These are phyloP conservation scores for Tuber melanosporum DNA, from an alignment of 495 filamentous ascomycete genomes.

Conservation along the genomic window DNA sequence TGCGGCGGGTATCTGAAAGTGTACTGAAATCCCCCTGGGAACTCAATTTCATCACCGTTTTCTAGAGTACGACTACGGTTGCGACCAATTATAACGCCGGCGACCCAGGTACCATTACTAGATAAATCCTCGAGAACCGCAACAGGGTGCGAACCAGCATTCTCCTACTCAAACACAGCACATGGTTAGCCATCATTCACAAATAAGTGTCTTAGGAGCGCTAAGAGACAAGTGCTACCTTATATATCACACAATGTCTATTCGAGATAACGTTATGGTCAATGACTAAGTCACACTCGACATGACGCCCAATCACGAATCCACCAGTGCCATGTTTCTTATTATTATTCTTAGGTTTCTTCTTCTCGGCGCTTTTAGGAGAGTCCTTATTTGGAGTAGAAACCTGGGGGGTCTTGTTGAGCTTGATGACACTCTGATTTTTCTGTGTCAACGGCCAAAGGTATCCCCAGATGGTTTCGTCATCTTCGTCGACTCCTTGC, in stretches of 20 bases:
- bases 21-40: constrained; percentile 75
- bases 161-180: constrained; percentile 49
- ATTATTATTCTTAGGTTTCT: constrained; percentile 51
- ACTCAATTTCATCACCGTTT: constrained; percentile 81
- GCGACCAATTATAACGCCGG: constrained; percentile 80
- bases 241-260: constrained; percentile 83
- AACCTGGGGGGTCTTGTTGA: constrained; percentile 43
- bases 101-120: constrained; percentile 93
- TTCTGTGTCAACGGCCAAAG: constrained; percentile 72
- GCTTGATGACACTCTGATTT: constrained; percentile 62
- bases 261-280: constrained; percentile 86
- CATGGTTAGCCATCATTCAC: background rate
- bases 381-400: constrained; percentile 9
- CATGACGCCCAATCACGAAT: constrained; percentile 86
- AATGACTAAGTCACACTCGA: constrained; percentile 82
- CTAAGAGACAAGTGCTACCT: constrained; percentile 31
- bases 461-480: constrained; percentile 88
- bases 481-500: constrained; percentile 71
- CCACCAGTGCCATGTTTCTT: constrained; percentile 58
- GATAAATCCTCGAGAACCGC: constrained; percentile 90
- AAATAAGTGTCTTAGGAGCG: background rate
- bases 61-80: constrained; percentile 84
- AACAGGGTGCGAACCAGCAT: constrained; percentile 66
- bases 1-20: constrained; percentile 81
- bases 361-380: constrained; percentile 42